Evolutionary conservation across 78 protist genomes (phyloP).

Genomic region (Isochrysis galbana): DNA sequence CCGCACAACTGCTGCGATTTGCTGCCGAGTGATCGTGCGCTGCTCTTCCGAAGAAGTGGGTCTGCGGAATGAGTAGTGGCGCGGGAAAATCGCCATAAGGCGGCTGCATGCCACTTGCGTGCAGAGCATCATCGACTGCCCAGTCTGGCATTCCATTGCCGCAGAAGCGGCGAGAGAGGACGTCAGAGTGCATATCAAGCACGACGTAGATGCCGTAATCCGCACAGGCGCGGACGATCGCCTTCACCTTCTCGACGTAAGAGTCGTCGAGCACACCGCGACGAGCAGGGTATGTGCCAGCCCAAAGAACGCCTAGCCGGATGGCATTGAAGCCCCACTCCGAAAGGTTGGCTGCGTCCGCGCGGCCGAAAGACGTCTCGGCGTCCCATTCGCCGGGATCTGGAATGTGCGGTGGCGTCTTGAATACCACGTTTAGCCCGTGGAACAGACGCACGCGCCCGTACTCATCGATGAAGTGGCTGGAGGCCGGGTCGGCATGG

Average conservation of each 20-base stretch:
- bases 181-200: slow-evolving; percentile 82
- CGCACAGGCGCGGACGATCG: slow-evolving; percentile 44
- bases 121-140: background rate
- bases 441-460: slow-evolving; percentile 72
- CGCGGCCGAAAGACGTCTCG: slow-evolving; percentile 38
- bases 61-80: background rate
- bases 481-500: background rate
- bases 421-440: slow-evolving; percentile 81
- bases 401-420: slow-evolving; percentile 76
- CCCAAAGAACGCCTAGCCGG: slow-evolving; percentile 81
- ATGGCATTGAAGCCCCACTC: slow-evolving; percentile 71
- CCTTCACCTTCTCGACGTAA: slow-evolving; percentile 56
- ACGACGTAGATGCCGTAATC: slow-evolving; percentile 62
- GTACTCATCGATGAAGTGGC: slow-evolving; percentile 50
- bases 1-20: too few species aligned
- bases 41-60: too few species aligned
- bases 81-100: background rate
- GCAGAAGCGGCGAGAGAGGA: slow-evolving; percentile 65
- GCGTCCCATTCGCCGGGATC: slow-evolving; percentile 38
- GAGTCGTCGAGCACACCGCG: slow-evolving; percentile 54
- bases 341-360: slow-evolving; percentile 50
- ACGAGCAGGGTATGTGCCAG: slow-evolving; percentile 71
- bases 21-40: too few species aligned
- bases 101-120: background rate
- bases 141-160: slow-evolving; percentile 66